Conservation (phyloP, 108 stramenopile species). For the Pseudonitzschia pungens region DNA sequence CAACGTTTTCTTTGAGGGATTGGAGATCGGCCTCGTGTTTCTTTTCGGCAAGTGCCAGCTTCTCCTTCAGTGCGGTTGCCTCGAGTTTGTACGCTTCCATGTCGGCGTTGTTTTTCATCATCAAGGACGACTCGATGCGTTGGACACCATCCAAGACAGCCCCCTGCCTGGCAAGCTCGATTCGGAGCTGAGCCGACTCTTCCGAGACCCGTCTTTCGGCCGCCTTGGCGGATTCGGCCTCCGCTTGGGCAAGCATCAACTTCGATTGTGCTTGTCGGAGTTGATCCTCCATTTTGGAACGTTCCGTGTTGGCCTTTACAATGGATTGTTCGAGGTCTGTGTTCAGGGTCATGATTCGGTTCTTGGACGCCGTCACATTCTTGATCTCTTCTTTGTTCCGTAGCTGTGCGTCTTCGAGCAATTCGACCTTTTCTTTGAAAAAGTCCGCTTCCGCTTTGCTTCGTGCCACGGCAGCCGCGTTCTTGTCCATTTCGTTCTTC, state of each 20-base stretch:
- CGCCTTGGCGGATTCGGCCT: conserved; percentile 63
- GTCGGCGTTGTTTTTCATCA: conserved; percentile 59
- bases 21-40: conserved; percentile 45
- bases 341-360: conserved; percentile 54
- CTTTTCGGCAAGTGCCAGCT: conserved; percentile 32
- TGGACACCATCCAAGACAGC: conserved; percentile 70
- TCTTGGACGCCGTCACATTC: conserved; percentile 44
- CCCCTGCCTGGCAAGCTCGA: conserved; percentile 70
- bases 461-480: conserved; percentile 62
- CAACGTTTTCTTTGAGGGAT: conserved; percentile 50
- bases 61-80: conserved; percentile 31
- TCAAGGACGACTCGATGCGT: conserved; percentile 76
- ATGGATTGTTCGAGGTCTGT: conserved; percentile 53
- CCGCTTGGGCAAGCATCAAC: conserved; percentile 56
- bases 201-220: conserved; percentile 57
- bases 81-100: conserved; percentile 54
- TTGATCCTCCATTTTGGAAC: conserved; percentile 52
- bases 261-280: conserved; percentile 49
- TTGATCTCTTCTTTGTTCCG: conserved; percentile 49
- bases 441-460: conserved; percentile 59
- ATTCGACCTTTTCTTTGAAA: conserved; percentile 52
- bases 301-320: conserved; percentile 48
- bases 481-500: conserved; percentile 50
- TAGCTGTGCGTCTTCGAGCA: conserved; percentile 60
- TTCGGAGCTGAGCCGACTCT: conserved; percentile 59